Evolutionary conservation across 1,284 basidiomycete species (phyloP), one percentile per base, ranked within the genome.

Genomic region (Microbotryum saponariae): DNA sequence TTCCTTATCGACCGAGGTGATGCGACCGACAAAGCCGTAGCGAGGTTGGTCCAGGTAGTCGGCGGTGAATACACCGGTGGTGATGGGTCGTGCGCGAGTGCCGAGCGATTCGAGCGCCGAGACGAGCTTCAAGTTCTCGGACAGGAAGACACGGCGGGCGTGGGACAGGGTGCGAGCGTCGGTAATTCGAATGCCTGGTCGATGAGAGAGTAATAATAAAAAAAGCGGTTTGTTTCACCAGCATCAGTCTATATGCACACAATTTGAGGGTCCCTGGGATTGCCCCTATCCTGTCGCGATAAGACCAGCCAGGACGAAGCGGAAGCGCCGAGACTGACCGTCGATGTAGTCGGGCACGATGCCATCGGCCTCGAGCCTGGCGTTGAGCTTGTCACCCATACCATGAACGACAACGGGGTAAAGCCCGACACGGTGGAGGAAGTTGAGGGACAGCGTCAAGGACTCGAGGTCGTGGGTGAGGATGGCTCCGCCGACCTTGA

Each of bases 371-470:
- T 96, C 91, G 67, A 97, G 85, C 68, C 93, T 88, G 68, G 86
- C 84, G 78, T 97, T 97, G 45, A 73, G 62, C 62, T 70, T 72
- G 70, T 63, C 71, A 42, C 68, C 91, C 64, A 87, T 92, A 56
- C 92, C 92, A 78, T 97, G 92, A 8, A 96, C 82, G 52, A 97
- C 85, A 66, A 97, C 88, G 0, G 92, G 93, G 78, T 93, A 96
- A 31, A 97, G 82, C 6, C 92, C 93, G 56, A 96, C 87, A 54
- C 89, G 84, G 78, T 92, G 93, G 61, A 97, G 80, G 80, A 96
- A 96, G 76, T 89, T 91, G 70, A 97, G 81, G 69, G 88, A 92
- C 60, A 92, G 83, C 3, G 91, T 90, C 55, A 97, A 84, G 72
- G 94, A 91, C 67, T 94, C 88, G 58, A 96, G 78, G 67, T 96